Evolutionary conservation across 176 grass and related monocot genomes (phyloP), one percentile per base, ranked within the genome.

Genomic region (Raddia distichophylla): DNA sequence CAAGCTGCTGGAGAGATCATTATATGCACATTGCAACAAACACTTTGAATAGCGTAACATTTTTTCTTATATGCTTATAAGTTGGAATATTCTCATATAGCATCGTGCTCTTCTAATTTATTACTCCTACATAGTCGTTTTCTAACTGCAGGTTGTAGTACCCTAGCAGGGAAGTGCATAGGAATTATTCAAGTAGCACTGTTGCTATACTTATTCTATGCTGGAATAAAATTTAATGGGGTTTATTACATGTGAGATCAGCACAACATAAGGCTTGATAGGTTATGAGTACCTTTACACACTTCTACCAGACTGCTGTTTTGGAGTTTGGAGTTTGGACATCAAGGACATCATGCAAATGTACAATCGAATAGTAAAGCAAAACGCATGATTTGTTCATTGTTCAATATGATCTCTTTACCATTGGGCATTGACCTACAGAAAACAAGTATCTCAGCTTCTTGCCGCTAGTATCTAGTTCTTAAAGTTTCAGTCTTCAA

Each of bases 201-300:
- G 1, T 1, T 51, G 35, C 3, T 76, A 2, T 27, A 37, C 33
- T 45, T 62, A 68, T 76, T 48, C 64, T 1, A 69, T 16, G 16
- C 8, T 60, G 18, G 11, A 15, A 42, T 60, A 11, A 45, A 8
- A 60, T 65, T 52, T 18, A 40, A 61, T 54, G 63, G 47, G 47
- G 35, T 66, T 7, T 74, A 64, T n/a, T n/a, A 58, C 59, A 73
- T 82, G 80, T 40, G 67, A 51, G 7, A 64, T 33, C 62, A 79
- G 48, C 40, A 47, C 46, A 2, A 20, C 17, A 11, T 63, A 27
- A 49, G 10, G 69, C 22, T 57, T 35, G 12, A 0, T 59, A 46
- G 20, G 4, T 32, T 37, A 48, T 51, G 57, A 37, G 53, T 64
- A 54, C 50, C 75, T 56, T 64, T 16, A 51, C 19, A 9, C 3